Base-by-base conservation (phyloP, 176 grass and related monocot species). In the Panicum miliaceum region DNA sequence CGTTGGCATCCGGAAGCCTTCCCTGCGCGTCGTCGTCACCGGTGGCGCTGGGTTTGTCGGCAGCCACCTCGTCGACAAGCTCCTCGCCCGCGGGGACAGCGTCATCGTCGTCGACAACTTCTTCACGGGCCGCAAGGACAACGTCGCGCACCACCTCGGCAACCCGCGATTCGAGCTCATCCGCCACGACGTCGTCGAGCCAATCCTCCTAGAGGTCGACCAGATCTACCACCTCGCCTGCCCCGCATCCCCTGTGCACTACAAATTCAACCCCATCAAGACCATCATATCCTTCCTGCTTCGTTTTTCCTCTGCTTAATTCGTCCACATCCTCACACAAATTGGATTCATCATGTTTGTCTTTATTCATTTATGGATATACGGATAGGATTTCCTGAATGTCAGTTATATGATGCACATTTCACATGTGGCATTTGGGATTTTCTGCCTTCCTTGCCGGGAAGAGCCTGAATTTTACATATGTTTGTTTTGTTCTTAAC, bases 211-310 rank as follows among this genome's bases (percentile, higher is more conserved):
- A n/a, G 93, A 98, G 91, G 93, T 98, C 56, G 96, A 98, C 79
- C 91, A 98, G 93, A 98, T 98, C 89, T 98, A 98, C 85, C 96
- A 95, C 84, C 96, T 98, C 63, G 96, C 91, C 25, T 98, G 96
- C 91, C 96, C 96, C 7, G 96, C 96, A 3, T 98, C 93, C 14
- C 96, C 93, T 34, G 93, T 95, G 76, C 89, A 98, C 84, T 98
- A 95, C 91, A 98, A 98, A 77, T 95, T 86, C 68, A 98, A 95
- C 73, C 96, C 96, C 64, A 95, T 98, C 91, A 98, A 98, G 81
- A 96, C 96, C 47, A 95, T 98, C 87, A 95, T 98, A 95, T 92
- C 96, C 91, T 98, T 88, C 64, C 53, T 32, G 1, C 83, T 51
- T 60, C 18, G 15, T 56, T 36, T 8, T 40, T 46, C 57, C 35